Base-by-base conservation (phyloP, 164 flowering plant genomes). In the Sextonia rubra region DNA sequence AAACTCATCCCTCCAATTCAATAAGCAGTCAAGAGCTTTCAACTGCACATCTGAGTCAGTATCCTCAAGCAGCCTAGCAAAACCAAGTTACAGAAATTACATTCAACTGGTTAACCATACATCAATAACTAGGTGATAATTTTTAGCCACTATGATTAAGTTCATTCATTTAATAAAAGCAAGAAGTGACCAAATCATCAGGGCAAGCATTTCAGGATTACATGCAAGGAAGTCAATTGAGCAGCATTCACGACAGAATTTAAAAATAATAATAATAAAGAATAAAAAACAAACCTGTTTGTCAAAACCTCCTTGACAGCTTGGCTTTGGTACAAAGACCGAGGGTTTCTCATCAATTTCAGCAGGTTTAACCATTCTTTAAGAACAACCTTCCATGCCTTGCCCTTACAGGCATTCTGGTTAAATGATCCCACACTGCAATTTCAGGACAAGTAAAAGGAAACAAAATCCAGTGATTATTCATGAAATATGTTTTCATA, bases 351-450 rank as follows among this genome's bases (percentile, higher is more conserved):
- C 89, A 87, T 87, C 84, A 84, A 29, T 77, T 76, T 88, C 83
- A 92, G 78, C 79, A 93, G 77, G 80, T 81, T 85, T 29, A 96
- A 74, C 99, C 99, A 96, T 77, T 93, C 98, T 74, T 84, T 89
- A 56, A 96, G 91, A 66, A 87, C 82, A 44, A 64, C 76, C 64
- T 85, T 91, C 99, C 98, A 93, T 61, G 88, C 90, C 82, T 89
- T 91, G 49, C 90, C 91, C 72, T 85, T 84, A 75, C 86, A 86
- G 69, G 75, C 77, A 74, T 74, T 71, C 61, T 77, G 44, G 44
- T 84, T 75, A 74, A 85, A 87, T 32, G 77, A 78, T 37, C 79
- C 88, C 76, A 88, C 86, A 75, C 92, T 93, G 87, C 77, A 82
- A 26, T 60, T 29, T 22, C 58, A 66, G 63, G 70, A 49, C 20